Conservation (phyloP, 1,284 basidiomycete species). For the Rhodotorula sp. region DNA sequence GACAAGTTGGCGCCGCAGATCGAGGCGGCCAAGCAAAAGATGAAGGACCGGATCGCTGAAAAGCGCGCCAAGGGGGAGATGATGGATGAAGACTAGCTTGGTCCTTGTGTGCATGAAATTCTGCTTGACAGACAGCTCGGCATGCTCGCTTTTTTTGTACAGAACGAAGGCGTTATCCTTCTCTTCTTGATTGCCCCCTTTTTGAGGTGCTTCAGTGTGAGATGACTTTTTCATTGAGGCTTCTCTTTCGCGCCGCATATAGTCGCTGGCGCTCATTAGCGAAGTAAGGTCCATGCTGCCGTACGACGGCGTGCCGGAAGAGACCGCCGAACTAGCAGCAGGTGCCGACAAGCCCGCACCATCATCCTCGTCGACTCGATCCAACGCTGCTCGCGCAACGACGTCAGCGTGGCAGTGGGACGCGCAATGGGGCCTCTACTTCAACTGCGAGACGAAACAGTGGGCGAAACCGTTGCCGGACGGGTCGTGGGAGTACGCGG, state of each 20-base stretch:
- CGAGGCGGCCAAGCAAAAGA: conserved; percentile 48
- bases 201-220: background rate
- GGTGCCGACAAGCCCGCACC: no score
- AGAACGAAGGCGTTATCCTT: no score
- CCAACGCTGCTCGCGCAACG: background rate
- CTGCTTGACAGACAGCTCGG: no score
- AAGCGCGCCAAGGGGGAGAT: conserved; percentile 7
- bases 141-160: no score
- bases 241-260: background rate
- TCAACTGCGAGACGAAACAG: conserved; percentile 13
- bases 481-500: conserved; percentile 26
- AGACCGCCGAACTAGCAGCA: background rate
- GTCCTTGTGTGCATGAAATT: background rate
- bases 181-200: background rate
- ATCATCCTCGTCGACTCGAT: background rate
- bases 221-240: background rate
- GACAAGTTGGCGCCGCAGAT: conserved; percentile 54
- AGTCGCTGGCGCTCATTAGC: no score
- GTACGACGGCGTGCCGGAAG: conserved; percentile 5
- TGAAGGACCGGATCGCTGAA: conserved; percentile 42
- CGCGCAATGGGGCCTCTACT: conserved; percentile 24
- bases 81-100: conserved; percentile 13
- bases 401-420: conserved; percentile 25
- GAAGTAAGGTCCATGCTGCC: background rate
- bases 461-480: conserved; percentile 22